These are phyloP conservation scores for Porpolomopsis calyptriformis DNA, from an alignment of 768 basidiomycete genomes.

Conservation along the genomic window DNA sequence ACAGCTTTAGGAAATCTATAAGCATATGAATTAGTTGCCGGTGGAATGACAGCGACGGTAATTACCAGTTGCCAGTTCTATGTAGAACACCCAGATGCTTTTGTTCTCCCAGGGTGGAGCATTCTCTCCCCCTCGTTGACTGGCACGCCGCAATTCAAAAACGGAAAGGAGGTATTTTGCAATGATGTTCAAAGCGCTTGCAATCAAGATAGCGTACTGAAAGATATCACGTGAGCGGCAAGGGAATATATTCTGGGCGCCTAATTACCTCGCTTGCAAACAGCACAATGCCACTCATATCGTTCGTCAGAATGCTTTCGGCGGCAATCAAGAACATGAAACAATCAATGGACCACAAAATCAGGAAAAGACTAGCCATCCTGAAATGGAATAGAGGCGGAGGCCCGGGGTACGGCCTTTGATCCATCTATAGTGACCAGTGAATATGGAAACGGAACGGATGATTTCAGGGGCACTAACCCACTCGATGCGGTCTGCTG, in stretches of 20 bases:
- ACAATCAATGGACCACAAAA: slow-evolving; percentile 68
- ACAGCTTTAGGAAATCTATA: slow-evolving; percentile 85
- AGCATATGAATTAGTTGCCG: slow-evolving; percentile 8
- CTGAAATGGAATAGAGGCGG: slow-evolving; percentile 77
- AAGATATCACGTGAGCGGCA: background rate
- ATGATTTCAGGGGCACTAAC: slow-evolving; percentile 30
- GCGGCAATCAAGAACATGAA: slow-evolving; percentile 71
- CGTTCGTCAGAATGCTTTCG: slow-evolving; percentile 67
- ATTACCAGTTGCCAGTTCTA: slow-evolving; percentile 83
- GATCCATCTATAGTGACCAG: slow-evolving; percentile 72
- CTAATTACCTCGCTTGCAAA: slow-evolving; percentile 91
- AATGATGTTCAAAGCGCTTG: slow-evolving; percentile 65
- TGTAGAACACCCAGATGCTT: slow-evolving; percentile 94
- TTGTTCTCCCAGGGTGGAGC: slow-evolving; percentile 95
- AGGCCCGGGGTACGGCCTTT: slow-evolving; percentile 81
- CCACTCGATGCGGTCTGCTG: slow-evolving; percentile 93
- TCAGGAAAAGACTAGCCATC: slow-evolving; percentile 58
- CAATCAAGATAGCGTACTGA: slow-evolving; percentile 84
- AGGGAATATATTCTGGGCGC: slow-evolving; percentile 7
- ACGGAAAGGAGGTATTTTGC: slow-evolving; percentile 76
- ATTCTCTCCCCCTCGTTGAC: slow-evolving; percentile 68
- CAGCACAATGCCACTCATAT: slow-evolving; percentile 85
- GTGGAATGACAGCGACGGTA: slow-evolving; percentile 8
- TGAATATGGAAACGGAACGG: slow-evolving; percentile 6
- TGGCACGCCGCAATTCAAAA: slow-evolving; percentile 73